Evolutionary conservation across 2,329 filamentous ascomycete genomes (phyloP), one percentile per base, ranked within the genome.

Genomic region (Colletotrichum endophyticum): DNA sequence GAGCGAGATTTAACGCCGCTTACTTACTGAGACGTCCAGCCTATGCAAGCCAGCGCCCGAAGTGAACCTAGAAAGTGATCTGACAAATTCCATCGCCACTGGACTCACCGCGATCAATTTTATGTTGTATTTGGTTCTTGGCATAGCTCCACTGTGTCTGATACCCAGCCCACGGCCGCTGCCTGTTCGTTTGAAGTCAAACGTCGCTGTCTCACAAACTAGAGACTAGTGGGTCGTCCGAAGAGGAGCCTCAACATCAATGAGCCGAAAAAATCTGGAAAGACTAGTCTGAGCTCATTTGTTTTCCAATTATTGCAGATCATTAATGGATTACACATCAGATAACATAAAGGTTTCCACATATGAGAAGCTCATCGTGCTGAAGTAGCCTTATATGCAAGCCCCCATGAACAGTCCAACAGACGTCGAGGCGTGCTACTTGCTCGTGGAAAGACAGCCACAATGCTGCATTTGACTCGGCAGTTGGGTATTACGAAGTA

Each of bases 281-380:
- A 44, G 3, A n/a, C 1, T n/a, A 4, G 19, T n/a, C 11, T 44
- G 16, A 44, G 19, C 5, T 44, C 19, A 0, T n/a, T 6, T 44
- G 3, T n/a, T 9, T n/a, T n/a, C 2, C 9, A n/a, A 44, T 12
- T 0, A 16, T 36, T 15, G 6, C 13, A 36, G 34, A 2, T 15
- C 34, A 15, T 15, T 6, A 34, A 34, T 13, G 32, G 6, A 6
- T 15, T 6, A 2, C 2, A 13, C 8, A n/a, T 44, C 39, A n/a
- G 9, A 44, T 12, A 6, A 3, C 19, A 12, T 6, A 6, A 6
- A 5, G 19, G 5, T n/a, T 44, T 44, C 8, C 4, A 36, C 15
- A 5, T 2, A 5, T 19, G 36, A 39, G 36, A 39, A 16, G 8
- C 16, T 39, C 8, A 5, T 39, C 36, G 5, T 44, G 19, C 19